Evolutionary conservation across 2,329 filamentous ascomycete species (phyloP).

Genomic region (Stromatinia cepivora): DNA sequence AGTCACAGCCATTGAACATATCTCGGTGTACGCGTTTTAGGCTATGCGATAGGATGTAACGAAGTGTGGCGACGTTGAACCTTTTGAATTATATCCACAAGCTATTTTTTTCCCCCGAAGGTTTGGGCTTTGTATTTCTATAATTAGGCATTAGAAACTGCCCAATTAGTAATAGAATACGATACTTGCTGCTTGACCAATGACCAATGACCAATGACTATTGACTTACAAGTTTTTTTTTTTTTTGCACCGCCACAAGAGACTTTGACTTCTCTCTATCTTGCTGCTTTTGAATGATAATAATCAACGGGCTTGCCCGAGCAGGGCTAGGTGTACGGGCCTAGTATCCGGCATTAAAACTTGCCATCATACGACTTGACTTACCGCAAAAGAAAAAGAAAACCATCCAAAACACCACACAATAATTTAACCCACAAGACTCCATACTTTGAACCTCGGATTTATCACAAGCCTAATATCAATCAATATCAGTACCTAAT

Average conservation of each 20-base stretch:
- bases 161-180: not conserved
- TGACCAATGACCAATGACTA: not conserved
- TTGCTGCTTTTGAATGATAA: slow-evolving; percentile 13
- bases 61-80: slow-evolving; percentile 21
- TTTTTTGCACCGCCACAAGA: slow-evolving; percentile 19
- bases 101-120: not conserved
- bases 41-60: slow-evolving; percentile 12
- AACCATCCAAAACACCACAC: not conserved
- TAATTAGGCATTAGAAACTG: slow-evolving; percentile 8
- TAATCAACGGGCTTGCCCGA: slow-evolving; percentile 19
- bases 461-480: not conserved
- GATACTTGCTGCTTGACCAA: not conserved
- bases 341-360: not conserved
- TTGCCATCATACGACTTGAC: slow-evolving; percentile 3
- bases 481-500: not conserved
- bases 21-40: slow-evolving; percentile 22
- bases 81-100: not conserved
- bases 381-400: not conserved
- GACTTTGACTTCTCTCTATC: not conserved
- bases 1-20: slow-evolving; percentile 1
- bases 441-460: slow-evolving; percentile 1
- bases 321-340: not conserved
- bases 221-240: not conserved
- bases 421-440: not conserved
- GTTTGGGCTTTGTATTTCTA: slow-evolving; percentile 15